These are phyloP conservation scores for Stereocaulon alpinum DNA, from an alignment of 495 filamentous ascomycete genomes.

Conservation along the genomic window DNA sequence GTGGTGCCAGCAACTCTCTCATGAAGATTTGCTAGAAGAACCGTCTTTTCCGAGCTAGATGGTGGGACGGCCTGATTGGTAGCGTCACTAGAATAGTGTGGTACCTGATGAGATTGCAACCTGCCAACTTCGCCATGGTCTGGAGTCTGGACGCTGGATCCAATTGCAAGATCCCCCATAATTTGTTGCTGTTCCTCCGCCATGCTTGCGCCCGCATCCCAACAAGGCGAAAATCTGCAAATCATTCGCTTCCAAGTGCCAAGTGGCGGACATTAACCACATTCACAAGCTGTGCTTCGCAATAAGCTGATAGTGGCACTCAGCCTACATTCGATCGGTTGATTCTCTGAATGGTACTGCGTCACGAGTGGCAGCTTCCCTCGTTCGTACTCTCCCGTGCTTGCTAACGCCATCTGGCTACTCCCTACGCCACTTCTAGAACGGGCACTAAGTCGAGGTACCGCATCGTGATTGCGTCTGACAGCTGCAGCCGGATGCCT, in stretches of 20 bases:
- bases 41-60: no score
- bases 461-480: neutral
- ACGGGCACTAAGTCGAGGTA: constrained; percentile 3
- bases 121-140: no score
- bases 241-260: neutral
- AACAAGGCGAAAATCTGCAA: neutral
- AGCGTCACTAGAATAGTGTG: no score
- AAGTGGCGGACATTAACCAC: neutral
- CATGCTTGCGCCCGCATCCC: neutral
- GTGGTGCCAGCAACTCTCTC: no score
- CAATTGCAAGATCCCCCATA: neutral
- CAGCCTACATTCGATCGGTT: neutral
- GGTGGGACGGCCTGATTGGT: no score
- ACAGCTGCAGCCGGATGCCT: neutral
- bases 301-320: neutral
- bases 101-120: no score
- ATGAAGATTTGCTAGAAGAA: no score
- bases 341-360: neutral
- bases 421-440: neutral
- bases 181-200: neutral
- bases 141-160: no score
- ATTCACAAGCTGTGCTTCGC: neutral
- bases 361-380: neutral
- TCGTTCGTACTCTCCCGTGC: constrained; percentile 1
- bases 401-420: constrained; percentile 2